phyloP scores from a whole-genome alignment of 2,329 filamentous ascomycete genomes.

The Xylariaceae sp. region DNA sequence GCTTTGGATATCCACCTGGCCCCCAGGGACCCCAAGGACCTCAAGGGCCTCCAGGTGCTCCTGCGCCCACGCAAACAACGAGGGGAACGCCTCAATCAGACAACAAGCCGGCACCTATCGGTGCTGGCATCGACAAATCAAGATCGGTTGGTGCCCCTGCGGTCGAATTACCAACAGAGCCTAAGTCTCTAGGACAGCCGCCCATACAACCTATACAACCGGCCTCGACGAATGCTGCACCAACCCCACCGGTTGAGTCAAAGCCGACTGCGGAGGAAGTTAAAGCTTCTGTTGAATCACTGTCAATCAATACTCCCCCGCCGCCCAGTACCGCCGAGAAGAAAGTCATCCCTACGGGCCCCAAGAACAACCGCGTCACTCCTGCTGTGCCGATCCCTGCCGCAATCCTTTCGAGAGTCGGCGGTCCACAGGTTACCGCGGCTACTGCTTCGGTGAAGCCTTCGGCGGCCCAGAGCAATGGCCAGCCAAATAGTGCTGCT shows the following conservation, averaged over 20 bases:
- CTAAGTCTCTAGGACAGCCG: constrained; percentile 54
- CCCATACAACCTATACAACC: constrained; percentile 50
- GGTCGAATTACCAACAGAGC: constrained; percentile 52
- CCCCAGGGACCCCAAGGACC: constrained; percentile 33
- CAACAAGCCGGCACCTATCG: constrained; percentile 54
- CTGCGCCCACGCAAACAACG: constrained; percentile 37
- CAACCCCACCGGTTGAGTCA: constrained; percentile 67
- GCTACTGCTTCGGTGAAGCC: constrained; percentile 40
- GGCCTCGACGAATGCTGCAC: constrained; percentile 48
- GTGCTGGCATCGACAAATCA: constrained; percentile 53
- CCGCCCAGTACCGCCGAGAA: constrained; percentile 40
- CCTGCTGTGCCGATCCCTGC: constrained; percentile 51
- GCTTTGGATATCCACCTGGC: constrained; percentile 64
- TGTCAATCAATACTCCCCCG: constrained; percentile 42
- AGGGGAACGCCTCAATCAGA: constrained; percentile 42
- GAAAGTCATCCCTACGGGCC: constrained; percentile 50
- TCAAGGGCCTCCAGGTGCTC: constrained; percentile 48
- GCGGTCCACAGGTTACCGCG: constrained; percentile 33
- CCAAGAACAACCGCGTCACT: constrained; percentile 57
- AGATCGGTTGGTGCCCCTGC: constrained; percentile 49
- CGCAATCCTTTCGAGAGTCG: constrained; percentile 27
- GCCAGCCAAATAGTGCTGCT: constrained; percentile 40
- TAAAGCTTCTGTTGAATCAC: constrained; percentile 57
- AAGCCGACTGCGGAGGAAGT: constrained; percentile 63
- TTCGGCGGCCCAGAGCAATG: constrained; percentile 41